Conservation (phyloP, 176 grass and related monocot genomes). For the Oryza longistaminata region DNA sequence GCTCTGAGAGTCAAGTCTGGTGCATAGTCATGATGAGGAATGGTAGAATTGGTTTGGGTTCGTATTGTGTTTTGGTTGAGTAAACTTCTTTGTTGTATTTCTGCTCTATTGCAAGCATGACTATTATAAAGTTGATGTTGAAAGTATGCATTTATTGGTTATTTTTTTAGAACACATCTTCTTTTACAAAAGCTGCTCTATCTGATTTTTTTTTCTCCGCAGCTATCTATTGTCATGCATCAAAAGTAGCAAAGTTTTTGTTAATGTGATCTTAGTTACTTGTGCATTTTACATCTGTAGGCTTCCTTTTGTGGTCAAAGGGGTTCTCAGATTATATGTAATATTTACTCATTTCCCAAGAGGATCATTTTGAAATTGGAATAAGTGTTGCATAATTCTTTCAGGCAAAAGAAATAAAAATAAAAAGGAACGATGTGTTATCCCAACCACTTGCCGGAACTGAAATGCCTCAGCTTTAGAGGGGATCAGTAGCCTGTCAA, state of each 20-base stretch:
- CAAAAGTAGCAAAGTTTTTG: no score
- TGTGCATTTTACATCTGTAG: not conserved
- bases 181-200: not conserved
- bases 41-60: not conserved
- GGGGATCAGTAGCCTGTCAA: conserved; percentile 11
- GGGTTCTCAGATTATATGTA: not conserved
- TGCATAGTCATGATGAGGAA: not conserved
- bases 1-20: not conserved
- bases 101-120: not conserved
- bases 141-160: not conserved
- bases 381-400: conserved; percentile 22
- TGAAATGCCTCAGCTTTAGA: conserved; percentile 4
- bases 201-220: not conserved
- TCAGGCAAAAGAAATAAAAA: not conserved
- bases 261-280: not conserved
- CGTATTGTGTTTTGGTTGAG: not conserved
- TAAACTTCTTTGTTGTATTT: not conserved
- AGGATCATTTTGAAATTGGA: not conserved
- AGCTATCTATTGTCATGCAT: no score
- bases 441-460: not conserved
- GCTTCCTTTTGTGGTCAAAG: conserved; percentile 7
- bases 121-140: not conserved
- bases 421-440: not conserved
- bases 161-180: not conserved
- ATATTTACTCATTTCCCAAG: not conserved